Conservation (phyloP, 352 stramenopile genomes). For the Aphanomyces euteiches region DNA sequence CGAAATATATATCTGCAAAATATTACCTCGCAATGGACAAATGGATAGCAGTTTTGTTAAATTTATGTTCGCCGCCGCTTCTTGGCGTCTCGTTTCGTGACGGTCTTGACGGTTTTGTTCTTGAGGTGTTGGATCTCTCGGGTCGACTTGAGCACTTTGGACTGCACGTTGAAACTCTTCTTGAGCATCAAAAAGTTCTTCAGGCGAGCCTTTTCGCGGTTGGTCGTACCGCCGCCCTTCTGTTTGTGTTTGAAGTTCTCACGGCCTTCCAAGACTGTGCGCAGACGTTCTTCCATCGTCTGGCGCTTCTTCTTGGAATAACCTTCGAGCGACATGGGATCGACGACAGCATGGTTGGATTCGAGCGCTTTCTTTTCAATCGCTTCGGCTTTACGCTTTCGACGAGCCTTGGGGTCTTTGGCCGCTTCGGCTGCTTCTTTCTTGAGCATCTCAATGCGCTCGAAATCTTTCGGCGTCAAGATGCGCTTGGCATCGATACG, state of each 20-base stretch:
- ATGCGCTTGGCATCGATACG: conserved; percentile 82
- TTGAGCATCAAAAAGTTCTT: conserved; percentile 99
- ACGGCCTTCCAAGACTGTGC: conserved; percentile 82
- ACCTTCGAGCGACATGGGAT: conserved; percentile 72
- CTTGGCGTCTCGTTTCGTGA: conserved; percentile 75
- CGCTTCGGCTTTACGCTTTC: conserved; percentile 78
- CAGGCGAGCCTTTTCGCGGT: conserved; percentile 95
- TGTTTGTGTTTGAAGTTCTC: conserved; percentile 91
- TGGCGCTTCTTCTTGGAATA: conserved; percentile 88
- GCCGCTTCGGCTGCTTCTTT: conserved; percentile 79
- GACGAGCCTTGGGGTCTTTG: conserved; percentile 76
- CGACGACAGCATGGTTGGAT: conserved; percentile 62
- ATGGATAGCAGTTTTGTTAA: neutral
- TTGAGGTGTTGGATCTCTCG: conserved; percentile 77
- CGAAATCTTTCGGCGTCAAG: conserved; percentile 86
- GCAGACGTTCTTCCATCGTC: conserved; percentile 82
- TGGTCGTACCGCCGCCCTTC: conserved; percentile 93
- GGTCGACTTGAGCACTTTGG: conserved; percentile 82
- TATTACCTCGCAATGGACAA: neutral
- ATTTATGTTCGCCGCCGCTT: conserved; percentile 38
- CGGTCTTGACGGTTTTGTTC: conserved; percentile 78
- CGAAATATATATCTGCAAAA: no score
- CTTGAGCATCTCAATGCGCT: conserved; percentile 87
- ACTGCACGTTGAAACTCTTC: conserved; percentile 88
- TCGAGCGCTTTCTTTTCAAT: conserved; percentile 40